Evolutionary conservation across 768 basidiomycete genomes (phyloP), one percentile per base, ranked within the genome.

Genomic region (Mycena chlorophos): DNA sequence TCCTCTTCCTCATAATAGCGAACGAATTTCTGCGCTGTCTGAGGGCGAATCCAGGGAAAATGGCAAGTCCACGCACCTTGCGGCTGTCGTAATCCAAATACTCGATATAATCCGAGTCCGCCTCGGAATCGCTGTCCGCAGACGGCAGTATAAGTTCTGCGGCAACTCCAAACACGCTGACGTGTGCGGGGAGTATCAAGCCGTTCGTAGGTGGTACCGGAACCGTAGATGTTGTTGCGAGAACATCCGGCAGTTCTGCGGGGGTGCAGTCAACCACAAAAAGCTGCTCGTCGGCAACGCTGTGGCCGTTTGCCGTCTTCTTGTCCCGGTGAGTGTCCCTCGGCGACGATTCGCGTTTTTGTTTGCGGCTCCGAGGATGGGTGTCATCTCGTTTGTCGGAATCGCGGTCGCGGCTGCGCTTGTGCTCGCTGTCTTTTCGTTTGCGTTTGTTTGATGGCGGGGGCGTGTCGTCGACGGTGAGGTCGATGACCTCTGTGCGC

Each of bases 41-140:
- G 46, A 23, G 51, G 23, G 22, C 22, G 26, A 55, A 5, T 28
- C 38, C 22, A 25, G 38, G 28, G n/a, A 19, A 23, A 17, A 23
- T 27, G 22, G 50, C 28, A 42, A 37, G 13, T 27, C 20, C 49
- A 65, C 78, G 23, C 54, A 85, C 87, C 71, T 78, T 81, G 29
- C 77, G 71, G 62, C 84, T 83, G 49, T 88, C 88, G 60, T 85
- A 87, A 61, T 91, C 88, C 22, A 92, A 74, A 64, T 89, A 91
- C 50, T 91, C 84, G 54, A 93, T 91, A 63, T 83, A 89, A 63
- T 82, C 81, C n/a, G n/a, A n/a, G 22, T 84, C 83, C 8, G 80
- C 81, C 20, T 85, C 83, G 14, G 75, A 73, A 31, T 80, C 72
- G 26, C 52, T 58, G 14, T 71, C 63, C 2, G 73, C 65, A 17